phyloP scores from a whole-genome alignment of 257 asterid genomes.

The Nicotiana tabacum region DNA sequence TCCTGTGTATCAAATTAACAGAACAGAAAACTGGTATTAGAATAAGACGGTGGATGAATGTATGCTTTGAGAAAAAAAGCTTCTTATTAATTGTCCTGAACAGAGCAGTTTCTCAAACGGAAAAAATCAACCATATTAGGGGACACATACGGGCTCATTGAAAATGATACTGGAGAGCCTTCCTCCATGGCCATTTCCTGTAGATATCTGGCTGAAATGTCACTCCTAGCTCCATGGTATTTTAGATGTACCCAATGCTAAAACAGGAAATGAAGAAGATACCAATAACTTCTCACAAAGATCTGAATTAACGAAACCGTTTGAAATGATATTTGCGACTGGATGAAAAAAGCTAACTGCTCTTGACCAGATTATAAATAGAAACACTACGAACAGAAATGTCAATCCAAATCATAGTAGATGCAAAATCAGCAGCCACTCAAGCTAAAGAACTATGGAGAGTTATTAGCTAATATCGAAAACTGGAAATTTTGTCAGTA shows the following conservation, averaged over 20 bases:
- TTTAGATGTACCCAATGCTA: conserved; percentile 80
- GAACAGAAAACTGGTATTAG: conserved; percentile 1
- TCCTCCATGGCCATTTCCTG: conserved; percentile 43
- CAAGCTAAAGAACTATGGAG: background rate
- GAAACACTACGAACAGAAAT: background rate
- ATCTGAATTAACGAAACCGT: background rate
- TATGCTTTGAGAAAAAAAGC: background rate
- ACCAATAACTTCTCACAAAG: background rate
- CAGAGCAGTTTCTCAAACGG: background rate
- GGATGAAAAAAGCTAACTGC: background rate
- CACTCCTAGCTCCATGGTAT: conserved; percentile 57
- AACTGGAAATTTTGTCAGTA: background rate
- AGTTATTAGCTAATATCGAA: background rate
- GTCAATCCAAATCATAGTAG: background rate
- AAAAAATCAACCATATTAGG: background rate
- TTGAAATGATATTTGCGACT: background rate
- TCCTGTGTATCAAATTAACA: conserved; percentile 37
- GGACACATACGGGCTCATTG: conserved; percentile 66
- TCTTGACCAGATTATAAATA: background rate
- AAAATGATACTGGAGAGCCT: conserved; percentile 45
- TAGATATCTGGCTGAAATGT: conserved; percentile 41
- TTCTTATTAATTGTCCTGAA: background rate
- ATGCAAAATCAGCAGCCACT: background rate
- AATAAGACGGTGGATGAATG: background rate
- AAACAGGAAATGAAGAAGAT: conserved; percentile 3